phyloP scores from a whole-genome alignment of 257 asterid genomes.

The Capsicum pubescens region DNA sequence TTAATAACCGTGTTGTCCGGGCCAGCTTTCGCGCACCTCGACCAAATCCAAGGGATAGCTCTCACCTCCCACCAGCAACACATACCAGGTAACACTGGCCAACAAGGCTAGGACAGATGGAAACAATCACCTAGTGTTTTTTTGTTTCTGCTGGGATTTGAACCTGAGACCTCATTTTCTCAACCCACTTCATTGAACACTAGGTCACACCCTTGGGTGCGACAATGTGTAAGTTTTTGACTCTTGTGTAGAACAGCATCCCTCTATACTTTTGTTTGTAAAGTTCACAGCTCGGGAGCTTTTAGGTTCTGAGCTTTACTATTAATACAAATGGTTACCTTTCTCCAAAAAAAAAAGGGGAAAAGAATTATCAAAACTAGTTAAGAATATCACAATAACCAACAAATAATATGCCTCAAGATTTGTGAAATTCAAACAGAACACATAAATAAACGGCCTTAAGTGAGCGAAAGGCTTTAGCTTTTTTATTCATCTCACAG shows the following conservation, averaged over 20 bases:
- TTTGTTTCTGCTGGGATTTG: no score
- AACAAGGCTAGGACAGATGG: no score
- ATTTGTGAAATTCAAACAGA: neutral
- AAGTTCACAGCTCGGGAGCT: slow-evolving; percentile 10
- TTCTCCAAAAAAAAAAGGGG: neutral
- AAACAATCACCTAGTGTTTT: no score
- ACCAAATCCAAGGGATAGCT: no score
- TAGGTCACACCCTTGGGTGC: no score
- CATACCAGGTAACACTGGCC: no score
- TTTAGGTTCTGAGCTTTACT: neutral
- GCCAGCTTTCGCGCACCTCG: no score
- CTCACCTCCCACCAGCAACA: no score
- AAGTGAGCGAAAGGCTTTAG: neutral
- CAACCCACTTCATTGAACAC: no score
- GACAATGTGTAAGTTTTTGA: no score
- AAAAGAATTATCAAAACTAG: neutral
- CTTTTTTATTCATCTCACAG: neutral
- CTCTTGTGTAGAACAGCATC: neutral
- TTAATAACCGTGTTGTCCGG: no score
- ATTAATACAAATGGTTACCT: slow-evolving; percentile 2
- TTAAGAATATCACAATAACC: slow-evolving; percentile 6
- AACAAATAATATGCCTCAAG: slow-evolving; percentile 15
- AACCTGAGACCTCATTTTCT: no score
- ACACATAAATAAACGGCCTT: neutral
- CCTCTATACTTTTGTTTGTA: slow-evolving; percentile 16